Evolutionary conservation across 225 moss, liverwort and hornwort genomes (phyloP).

Genomic region (Rhytidiadelphus loreus): DNA sequence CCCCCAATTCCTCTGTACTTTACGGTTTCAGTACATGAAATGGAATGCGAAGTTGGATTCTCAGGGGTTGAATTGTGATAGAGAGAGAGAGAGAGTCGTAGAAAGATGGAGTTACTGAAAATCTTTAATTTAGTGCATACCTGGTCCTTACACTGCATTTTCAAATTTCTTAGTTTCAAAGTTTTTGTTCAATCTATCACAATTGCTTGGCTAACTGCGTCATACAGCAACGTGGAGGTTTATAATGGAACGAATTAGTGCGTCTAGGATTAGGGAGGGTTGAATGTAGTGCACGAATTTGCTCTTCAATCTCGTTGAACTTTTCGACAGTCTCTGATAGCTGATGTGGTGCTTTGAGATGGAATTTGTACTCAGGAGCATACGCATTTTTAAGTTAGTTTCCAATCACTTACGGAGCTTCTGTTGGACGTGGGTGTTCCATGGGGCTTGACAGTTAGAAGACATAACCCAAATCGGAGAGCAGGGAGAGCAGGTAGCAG

Average conservation of each 20-base stretch:
- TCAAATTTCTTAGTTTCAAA: neutral
- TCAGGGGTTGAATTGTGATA: neutral
- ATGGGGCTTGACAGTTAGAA: conserved; percentile 38
- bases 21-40: neutral
- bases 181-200: neutral
- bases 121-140: neutral
- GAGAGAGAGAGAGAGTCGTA: neutral
- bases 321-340: neutral
- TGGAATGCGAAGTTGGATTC: neutral
- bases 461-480: conserved; percentile 69
- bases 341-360: neutral
- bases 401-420: neutral
- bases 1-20: neutral
- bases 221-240: neutral
- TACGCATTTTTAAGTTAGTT: neutral
- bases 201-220: neutral
- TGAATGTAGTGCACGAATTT: neutral
- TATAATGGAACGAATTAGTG: neutral
- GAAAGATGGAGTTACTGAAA: neutral
- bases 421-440: neutral
- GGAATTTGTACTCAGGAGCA: neutral
- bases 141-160: neutral
- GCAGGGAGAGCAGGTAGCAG: conserved; percentile 76
- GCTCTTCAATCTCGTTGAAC: neutral
- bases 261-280: neutral